Conservation (phyloP, 2,329 filamentous ascomycete species). For the Penicillium sp. region DNA sequence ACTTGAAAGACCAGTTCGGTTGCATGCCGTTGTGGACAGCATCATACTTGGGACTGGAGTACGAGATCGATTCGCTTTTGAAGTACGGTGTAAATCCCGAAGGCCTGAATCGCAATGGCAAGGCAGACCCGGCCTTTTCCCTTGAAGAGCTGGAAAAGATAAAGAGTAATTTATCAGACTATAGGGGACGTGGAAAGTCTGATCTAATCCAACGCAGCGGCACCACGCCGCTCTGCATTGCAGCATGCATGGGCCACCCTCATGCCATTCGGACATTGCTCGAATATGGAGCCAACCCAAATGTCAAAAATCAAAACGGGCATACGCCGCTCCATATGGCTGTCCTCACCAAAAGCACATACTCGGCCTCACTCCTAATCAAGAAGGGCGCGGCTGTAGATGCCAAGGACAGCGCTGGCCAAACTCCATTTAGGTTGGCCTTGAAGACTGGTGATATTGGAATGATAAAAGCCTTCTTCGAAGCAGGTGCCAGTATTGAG, state of each 20-base stretch:
- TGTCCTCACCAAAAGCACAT: not conserved
- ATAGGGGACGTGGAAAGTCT: not conserved
- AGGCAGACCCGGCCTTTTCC: not conserved
- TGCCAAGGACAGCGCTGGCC: not conserved
- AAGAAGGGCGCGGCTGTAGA: not conserved
- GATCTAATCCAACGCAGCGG: not conserved
- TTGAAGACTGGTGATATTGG: not conserved
- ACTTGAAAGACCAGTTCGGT: not conserved
- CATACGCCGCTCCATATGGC: not conserved
- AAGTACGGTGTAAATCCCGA: not conserved
- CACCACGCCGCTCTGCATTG: not conserved
- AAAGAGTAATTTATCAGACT: not conserved
- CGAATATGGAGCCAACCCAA: not conserved
- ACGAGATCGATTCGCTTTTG: not conserved
- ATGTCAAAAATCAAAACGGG: not conserved
- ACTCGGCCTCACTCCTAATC: not conserved
- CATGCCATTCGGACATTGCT: not conserved
- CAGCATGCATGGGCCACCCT: not conserved
- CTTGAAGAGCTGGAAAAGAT: not conserved
- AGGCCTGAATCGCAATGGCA: not conserved
- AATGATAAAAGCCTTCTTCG: not conserved
- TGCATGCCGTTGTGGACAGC: not conserved
- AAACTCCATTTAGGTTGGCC: not conserved
- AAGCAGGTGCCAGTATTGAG: not conserved
- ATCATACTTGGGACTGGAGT: not conserved